A percentile compares a stretch with the other conserved stretches of the same genome.
These are phyloP conservation scores for Elsinoe arachidis DNA, from an alignment of 2,329 filamentous ascomycete genomes.

Conservation along the genomic window DNA sequence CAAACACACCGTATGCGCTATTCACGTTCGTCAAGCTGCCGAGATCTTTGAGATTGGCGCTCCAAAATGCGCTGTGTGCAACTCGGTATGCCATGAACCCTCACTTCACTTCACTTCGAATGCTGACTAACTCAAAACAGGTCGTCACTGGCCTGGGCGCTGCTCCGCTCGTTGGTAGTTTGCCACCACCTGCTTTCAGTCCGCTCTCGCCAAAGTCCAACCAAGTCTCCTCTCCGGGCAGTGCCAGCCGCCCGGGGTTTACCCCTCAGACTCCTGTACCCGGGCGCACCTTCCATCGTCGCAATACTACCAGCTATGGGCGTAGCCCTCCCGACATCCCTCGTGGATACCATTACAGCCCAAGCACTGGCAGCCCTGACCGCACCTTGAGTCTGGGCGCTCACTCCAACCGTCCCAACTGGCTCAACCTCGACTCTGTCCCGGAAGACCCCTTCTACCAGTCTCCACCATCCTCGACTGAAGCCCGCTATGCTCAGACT, in stretches of 20 bases:
- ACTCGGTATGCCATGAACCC: neutral
- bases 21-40: neutral
- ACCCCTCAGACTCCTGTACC: constrained; percentile 4
- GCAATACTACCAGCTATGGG: neutral
- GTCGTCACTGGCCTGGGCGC: neutral
- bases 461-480: neutral
- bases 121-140: neutral
- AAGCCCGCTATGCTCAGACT: neutral
- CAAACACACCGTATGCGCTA: neutral
- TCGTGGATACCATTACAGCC: neutral
- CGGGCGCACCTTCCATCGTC: neutral
- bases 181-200: neutral
- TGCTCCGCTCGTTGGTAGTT: neutral
- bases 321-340: neutral
- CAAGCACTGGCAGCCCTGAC: neutral
- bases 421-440: neutral
- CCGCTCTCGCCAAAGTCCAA: neutral
- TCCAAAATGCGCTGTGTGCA: neutral
- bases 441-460: constrained; percentile 10
- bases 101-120: neutral
- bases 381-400: neutral
- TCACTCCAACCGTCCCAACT: neutral
- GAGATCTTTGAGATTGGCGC: neutral
- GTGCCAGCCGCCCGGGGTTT: constrained; percentile 1
- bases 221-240: neutral